phyloP scores from a whole-genome alignment of 2,329 filamentous ascomycete genomes.

The Chaetomium strumarium region DNA sequence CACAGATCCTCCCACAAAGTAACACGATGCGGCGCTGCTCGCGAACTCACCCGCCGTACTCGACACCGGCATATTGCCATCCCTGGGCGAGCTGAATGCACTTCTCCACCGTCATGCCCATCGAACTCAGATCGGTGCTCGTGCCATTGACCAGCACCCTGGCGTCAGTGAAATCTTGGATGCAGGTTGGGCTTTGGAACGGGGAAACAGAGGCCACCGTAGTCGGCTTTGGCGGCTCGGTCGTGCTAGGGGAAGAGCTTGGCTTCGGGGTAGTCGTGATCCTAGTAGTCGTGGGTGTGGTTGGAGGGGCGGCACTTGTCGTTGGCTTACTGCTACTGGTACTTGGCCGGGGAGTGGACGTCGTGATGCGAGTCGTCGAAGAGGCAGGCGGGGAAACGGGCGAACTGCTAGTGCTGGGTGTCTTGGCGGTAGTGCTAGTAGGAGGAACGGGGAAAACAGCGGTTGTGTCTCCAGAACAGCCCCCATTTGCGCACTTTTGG shows the following conservation, averaged over 20 bases:
- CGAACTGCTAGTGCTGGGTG: neutral
- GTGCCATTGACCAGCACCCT: neutral
- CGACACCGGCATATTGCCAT: slow-evolving; percentile 1
- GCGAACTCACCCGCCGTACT: neutral
- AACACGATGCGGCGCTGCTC: too few species aligned
- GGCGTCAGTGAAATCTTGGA: neutral
- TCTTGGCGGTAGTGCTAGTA: neutral
- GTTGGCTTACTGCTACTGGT: neutral
- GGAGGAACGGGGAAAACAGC: neutral
- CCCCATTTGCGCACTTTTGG: neutral
- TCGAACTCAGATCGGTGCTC: neutral
- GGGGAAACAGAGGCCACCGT: neutral
- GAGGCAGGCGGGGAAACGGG: neutral
- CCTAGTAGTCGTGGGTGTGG: too few species aligned
- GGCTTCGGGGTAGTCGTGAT: neutral
- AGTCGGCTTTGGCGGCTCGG: neutral
- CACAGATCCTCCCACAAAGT: neutral
- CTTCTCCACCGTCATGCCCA: neutral
- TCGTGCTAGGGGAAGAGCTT: neutral
- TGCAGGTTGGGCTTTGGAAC: neutral
- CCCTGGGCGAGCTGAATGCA: neutral
- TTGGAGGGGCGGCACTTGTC: neutral
- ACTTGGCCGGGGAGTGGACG: neutral
- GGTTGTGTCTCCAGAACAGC: neutral
- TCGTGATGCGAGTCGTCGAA: neutral